Percentiles rank a stretch among this genome's conserved stretches.
Evolutionary conservation across 2,329 filamentous ascomycete genomes (phyloP).

Genomic region (Thielaviopsis populi): DNA sequence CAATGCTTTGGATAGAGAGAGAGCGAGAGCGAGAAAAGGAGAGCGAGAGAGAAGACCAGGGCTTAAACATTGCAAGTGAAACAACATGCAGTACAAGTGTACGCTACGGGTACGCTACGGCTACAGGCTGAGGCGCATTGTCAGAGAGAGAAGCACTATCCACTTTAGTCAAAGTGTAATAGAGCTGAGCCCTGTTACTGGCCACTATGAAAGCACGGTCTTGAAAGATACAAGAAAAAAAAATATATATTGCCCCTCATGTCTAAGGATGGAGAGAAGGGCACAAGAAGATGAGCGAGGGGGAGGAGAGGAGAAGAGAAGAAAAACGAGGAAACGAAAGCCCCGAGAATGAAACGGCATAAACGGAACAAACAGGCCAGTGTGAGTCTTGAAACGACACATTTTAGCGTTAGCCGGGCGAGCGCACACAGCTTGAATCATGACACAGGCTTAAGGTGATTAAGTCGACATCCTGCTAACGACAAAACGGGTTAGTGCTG

Average conservation of each 20-base stretch:
- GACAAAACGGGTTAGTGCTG: not conserved
- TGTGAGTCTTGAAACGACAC: not conserved
- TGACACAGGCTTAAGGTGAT: not conserved
- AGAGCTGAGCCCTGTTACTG: not conserved
- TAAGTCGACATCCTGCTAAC: not conserved
- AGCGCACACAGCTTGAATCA: not conserved
- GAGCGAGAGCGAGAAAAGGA: not conserved
- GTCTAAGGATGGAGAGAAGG: not conserved
- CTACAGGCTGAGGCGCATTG: not conserved
- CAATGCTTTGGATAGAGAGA: too few relatives aligned
- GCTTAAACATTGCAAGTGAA: not conserved
- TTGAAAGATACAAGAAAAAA: too few relatives aligned
- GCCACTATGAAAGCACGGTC: not conserved
- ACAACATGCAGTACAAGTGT: not conserved
- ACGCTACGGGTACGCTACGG: not conserved
- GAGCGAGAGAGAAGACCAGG: not conserved
- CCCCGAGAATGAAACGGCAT: not conserved
- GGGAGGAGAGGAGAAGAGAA: not conserved
- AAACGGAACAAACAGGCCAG: constrained; percentile 1
- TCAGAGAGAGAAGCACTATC: not conserved
- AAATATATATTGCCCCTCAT: too few relatives aligned
- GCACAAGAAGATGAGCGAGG: not conserved
- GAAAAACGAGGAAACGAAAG: not conserved
- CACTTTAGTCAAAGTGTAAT: not conserved
- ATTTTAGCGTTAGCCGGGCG: not conserved